Conservation (phyloP, 331 rosid genomes). For the Phaseolus coccineus region DNA sequence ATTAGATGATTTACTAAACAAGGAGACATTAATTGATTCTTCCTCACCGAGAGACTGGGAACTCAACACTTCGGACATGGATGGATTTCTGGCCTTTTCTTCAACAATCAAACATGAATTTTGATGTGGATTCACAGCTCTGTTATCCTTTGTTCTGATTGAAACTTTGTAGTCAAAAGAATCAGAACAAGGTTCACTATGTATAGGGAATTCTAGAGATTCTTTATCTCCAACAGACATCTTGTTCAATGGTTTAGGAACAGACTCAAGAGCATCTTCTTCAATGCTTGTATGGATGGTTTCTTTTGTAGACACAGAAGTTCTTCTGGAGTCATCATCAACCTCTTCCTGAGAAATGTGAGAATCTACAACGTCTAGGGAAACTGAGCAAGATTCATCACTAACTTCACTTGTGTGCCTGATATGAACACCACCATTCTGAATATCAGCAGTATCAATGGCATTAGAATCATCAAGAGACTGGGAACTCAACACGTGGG, state of each 20-base stretch:
- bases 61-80: constrained; percentile 33
- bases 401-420: constrained; percentile 32
- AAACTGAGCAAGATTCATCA: constrained; percentile 43
- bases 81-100: constrained; percentile 33
- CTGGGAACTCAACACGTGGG: constrained; percentile 32
- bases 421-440: background rate
- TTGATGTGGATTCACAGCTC: constrained; percentile 30
- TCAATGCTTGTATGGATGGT: constrained; percentile 35
- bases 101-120: constrained; percentile 25
- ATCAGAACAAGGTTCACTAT: constrained; percentile 36
- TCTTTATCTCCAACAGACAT: constrained; percentile 42
- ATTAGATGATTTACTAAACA: constrained; percentile 37
- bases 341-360: constrained; percentile 29
- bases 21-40: constrained; percentile 39
- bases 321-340: constrained; percentile 47
- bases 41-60: constrained; percentile 37
- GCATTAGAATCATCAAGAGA: constrained; percentile 14
- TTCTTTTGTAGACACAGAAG: constrained; percentile 26
- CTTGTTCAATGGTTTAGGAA: constrained; percentile 36
- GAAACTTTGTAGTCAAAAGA: constrained; percentile 37
- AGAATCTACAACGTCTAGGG: constrained; percentile 41
- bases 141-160: constrained; percentile 17
- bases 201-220: constrained; percentile 33
- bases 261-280: constrained; percentile 31
- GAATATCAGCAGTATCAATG: too few species aligned